Evolutionary conservation across 768 basidiomycete species (phyloP).

Genomic region (Podaxis sp.): DNA sequence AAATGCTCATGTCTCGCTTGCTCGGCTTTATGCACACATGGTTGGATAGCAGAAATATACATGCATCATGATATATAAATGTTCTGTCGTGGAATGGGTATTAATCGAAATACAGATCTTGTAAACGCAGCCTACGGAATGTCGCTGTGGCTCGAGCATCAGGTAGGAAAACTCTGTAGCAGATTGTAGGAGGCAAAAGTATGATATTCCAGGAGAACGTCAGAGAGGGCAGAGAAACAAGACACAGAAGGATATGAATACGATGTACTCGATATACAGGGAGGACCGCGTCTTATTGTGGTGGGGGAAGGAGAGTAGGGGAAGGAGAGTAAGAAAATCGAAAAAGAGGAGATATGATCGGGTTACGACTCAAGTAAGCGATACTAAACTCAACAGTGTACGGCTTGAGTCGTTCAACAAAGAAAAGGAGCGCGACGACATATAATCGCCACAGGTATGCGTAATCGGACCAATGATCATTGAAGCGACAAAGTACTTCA

Average conservation of each 20-base stretch:
- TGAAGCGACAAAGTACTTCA: not conserved
- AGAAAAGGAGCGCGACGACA: constrained; percentile 5
- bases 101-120: constrained; percentile 4
- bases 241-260: not conserved
- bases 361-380: constrained; percentile 12
- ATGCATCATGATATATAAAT: not conserved
- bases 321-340: not conserved
- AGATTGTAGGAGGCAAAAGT: not conserved
- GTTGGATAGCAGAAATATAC: not conserved
- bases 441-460: constrained; percentile 14
- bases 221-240: constrained; percentile 9
- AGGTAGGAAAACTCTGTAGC: not conserved
- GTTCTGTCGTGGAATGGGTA: not conserved
- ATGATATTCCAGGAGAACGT: constrained; percentile 8
- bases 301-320: not conserved
- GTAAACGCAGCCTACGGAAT: constrained; percentile 8
- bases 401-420: not conserved
- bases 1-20: no score
- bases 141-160: constrained; percentile 10
- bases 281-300: not conserved
- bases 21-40: not conserved
- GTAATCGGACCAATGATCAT: constrained; percentile 2
- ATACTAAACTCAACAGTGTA: constrained; percentile 6
- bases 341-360: constrained; percentile 11
- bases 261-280: constrained; percentile 5